Conservation (phyloP, 1,284 basidiomycete genomes). For the Rhodotorula sp. region DNA sequence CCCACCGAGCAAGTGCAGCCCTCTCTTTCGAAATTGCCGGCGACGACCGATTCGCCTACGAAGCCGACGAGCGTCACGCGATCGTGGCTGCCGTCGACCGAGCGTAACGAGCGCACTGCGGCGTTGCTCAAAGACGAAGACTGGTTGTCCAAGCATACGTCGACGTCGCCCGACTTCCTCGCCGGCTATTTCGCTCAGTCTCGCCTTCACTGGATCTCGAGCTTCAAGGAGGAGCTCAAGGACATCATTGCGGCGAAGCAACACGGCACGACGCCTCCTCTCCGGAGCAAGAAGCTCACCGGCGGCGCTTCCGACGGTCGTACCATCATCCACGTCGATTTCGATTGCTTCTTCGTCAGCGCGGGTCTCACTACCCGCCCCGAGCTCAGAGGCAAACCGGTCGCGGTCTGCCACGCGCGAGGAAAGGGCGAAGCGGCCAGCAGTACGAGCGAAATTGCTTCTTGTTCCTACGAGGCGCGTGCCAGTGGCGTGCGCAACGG, state of each 20-base stretch:
- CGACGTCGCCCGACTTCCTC: constrained; percentile 74
- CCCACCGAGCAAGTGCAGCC: neutral
- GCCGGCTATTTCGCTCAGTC: constrained; percentile 88
- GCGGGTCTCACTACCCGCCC: constrained; percentile 77
- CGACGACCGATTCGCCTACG: constrained; percentile 53
- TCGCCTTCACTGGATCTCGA: constrained; percentile 83
- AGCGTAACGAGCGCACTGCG: constrained; percentile 13
- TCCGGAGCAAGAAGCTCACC: constrained; percentile 56
- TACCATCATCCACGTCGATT: constrained; percentile 90
- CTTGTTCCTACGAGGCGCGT: constrained; percentile 89
- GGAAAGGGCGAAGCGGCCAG: constrained; percentile 56
- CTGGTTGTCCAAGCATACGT: constrained; percentile 85
- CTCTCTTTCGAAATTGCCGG: constrained; percentile 21
- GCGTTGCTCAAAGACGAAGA: constrained; percentile 68
- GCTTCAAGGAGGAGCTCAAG: constrained; percentile 87
- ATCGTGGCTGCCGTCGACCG: constrained; percentile 30
- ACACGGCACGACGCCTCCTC: constrained; percentile 54
- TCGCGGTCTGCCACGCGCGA: constrained; percentile 92
- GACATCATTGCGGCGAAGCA: constrained; percentile 70
- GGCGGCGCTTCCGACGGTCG: constrained; percentile 54
- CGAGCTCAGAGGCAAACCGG: constrained; percentile 76
- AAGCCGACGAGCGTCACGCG: constrained; percentile 9
- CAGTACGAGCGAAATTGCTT: constrained; percentile 92
- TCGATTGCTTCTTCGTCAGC: constrained; percentile 95
- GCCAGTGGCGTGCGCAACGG: constrained; percentile 85